Conservation (phyloP, 169 alveolate genomes). For the Eimeria tenella region DNA sequence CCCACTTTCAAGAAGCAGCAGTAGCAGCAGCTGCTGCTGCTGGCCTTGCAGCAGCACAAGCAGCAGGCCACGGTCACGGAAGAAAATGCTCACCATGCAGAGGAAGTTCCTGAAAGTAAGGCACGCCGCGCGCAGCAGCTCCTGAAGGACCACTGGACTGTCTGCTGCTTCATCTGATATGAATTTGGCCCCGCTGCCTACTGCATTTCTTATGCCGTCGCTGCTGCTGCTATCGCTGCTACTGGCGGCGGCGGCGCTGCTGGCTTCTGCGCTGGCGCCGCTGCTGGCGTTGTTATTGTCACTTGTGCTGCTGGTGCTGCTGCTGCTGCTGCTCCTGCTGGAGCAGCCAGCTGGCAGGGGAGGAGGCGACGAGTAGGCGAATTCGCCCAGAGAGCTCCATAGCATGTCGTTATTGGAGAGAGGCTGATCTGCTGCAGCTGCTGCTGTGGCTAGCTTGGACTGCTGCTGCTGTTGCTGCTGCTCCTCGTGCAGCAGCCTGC, state of each 20-base stretch:
- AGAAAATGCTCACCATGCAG: conserved; percentile 23
- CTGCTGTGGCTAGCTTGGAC: background rate
- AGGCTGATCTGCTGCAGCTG: conserved; percentile 52
- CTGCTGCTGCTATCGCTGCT: background rate
- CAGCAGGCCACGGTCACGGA: background rate
- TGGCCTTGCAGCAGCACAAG: conserved; percentile 3
- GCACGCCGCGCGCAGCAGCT: conserved; percentile 62
- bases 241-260: background rate
- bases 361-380: conserved; percentile 72
- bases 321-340: conserved; percentile 28
- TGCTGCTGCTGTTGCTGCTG: conserved; percentile 56
- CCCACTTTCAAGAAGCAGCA: background rate
- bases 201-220: background rate
- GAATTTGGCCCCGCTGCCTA: conserved; percentile 32
- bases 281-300: background rate
- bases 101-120: conserved; percentile 16
- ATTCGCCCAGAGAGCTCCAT: conserved; percentile 71
- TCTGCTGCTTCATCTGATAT: conserved; percentile 66
- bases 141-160: conserved; percentile 60
- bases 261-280: conserved; percentile 3
- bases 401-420: conserved; percentile 74
- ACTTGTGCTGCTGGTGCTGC: conserved; percentile 32
- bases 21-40: conserved; percentile 9
- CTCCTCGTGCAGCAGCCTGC: conserved; percentile 64
- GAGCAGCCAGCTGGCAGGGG: conserved; percentile 19